Percentiles rank a stretch among this genome's conserved stretches.
These are phyloP conservation scores for Xylaria sp. DNA, from an alignment of 2,329 filamentous ascomycete genomes.

Conservation along the genomic window DNA sequence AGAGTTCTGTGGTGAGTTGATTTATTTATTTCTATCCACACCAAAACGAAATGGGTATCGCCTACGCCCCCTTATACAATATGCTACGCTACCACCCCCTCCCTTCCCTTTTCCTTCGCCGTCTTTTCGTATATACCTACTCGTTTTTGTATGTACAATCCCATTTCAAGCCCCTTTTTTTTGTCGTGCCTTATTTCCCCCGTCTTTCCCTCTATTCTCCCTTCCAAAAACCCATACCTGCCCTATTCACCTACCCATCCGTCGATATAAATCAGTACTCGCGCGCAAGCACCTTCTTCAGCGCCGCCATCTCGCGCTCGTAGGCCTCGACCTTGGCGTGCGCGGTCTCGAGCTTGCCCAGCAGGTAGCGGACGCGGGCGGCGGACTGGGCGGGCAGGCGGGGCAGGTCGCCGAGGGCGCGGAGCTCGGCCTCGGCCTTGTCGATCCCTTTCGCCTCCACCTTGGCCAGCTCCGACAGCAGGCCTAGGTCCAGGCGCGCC, in stretches of 20 bases:
- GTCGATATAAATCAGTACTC: conserved; percentile 30
- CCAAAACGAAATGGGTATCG: too few relatives aligned
- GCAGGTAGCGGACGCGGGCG: conserved; percentile 70
- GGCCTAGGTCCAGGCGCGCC: conserved; percentile 72
- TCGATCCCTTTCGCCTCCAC: conserved; percentile 75
- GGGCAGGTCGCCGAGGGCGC: conserved; percentile 68
- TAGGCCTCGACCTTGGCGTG: conserved; percentile 75
- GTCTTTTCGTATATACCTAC: too few relatives aligned
- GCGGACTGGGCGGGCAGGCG: conserved; percentile 70
- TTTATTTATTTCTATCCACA: too few relatives aligned
- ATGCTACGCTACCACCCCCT: too few relatives aligned
- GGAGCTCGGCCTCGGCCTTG: conserved; percentile 78
- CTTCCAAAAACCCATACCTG: neutral
- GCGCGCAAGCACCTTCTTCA: conserved; percentile 70
- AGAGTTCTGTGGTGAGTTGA: too few relatives aligned
- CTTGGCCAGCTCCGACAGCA: conserved; percentile 69
- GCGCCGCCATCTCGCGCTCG: conserved; percentile 68
- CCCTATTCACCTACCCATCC: neutral
- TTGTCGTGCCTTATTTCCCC: neutral
- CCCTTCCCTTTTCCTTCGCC: too few relatives aligned
- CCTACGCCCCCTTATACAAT: too few relatives aligned
- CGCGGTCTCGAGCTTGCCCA: conserved; percentile 71
- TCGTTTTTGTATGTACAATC: too few relatives aligned
- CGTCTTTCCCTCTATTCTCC: neutral
- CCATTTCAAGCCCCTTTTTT: neutral